A percentile compares a stretch with the other conserved stretches of the same genome.
Evolutionary conservation across 306 rosid genomes (phyloP).

Genomic region (Cicer arietinum): DNA sequence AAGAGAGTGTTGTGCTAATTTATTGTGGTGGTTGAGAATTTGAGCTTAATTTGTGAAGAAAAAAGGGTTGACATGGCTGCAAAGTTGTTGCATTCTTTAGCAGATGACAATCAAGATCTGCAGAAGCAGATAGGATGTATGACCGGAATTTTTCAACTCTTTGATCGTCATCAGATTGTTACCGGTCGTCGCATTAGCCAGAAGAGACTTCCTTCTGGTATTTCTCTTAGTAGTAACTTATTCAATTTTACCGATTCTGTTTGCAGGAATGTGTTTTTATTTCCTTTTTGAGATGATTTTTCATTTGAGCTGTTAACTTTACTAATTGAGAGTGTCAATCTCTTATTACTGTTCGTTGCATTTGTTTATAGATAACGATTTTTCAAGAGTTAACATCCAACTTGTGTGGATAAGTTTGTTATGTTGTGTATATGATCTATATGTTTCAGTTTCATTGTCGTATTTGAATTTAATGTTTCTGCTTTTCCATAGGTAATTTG

Average conservation of each 20-base stretch:
- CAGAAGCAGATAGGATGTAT: constrained; percentile 96
- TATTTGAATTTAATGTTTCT: constrained; percentile 36
- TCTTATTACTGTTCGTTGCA: constrained; percentile 20
- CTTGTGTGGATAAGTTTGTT: background rate
- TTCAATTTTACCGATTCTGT: constrained; percentile 16
- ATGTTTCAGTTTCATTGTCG: constrained; percentile 35
- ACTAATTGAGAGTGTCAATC: constrained; percentile 29
- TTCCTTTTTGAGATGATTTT: background rate
- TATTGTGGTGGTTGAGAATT: constrained; percentile 40
- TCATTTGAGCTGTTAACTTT: constrained; percentile 3
- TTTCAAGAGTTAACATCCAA: background rate
- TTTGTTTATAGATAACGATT: background rate
- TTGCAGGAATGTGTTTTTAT: constrained; percentile 1
- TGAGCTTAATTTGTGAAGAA: constrained; percentile 35
- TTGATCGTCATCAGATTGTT: constrained; percentile 72
- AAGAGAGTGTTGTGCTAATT: constrained; percentile 37
- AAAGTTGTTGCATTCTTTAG: constrained; percentile 83
- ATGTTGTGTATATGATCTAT: constrained; percentile 19
- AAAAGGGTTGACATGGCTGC: constrained; percentile 75
- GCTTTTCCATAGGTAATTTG: constrained; percentile 59
- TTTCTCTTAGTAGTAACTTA: background rate
- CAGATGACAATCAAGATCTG: constrained; percentile 91
- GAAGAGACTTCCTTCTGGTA: constrained; percentile 75
- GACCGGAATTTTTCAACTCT: constrained; percentile 87
- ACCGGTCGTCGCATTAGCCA: constrained; percentile 63